Percentiles rank a stretch among this genome's conserved stretches.
Conservation (phyloP, 2,329 filamentous ascomycete genomes). For the Xylariales sp. region DNA sequence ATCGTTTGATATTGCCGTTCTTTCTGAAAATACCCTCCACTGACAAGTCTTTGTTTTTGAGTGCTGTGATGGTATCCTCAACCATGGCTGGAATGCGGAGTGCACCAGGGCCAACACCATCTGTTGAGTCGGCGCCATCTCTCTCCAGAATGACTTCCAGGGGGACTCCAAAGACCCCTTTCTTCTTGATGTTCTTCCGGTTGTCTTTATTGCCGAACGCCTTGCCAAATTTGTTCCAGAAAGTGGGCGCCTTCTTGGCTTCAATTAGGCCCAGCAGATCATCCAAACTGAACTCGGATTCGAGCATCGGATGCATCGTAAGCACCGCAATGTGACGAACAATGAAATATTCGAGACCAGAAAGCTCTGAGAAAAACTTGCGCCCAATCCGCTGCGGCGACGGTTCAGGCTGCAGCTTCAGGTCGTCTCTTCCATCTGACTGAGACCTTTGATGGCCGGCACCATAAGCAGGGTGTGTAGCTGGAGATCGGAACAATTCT, state of each 20-base stretch:
- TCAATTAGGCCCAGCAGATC: slow-evolving; percentile 92
- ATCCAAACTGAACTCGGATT: slow-evolving; percentile 87
- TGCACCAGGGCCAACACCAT: slow-evolving; percentile 88
- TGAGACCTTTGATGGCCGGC: slow-evolving; percentile 65
- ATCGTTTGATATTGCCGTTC: slow-evolving; percentile 95
- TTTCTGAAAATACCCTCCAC: slow-evolving; percentile 98
- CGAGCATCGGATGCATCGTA: slow-evolving; percentile 88
- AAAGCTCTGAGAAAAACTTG: slow-evolving; percentile 93
- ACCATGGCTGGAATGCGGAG: slow-evolving; percentile 88
- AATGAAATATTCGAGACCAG: slow-evolving; percentile 94
- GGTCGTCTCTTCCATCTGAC: slow-evolving; percentile 47
- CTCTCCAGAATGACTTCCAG: slow-evolving; percentile 86
- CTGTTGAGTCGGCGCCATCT: slow-evolving; percentile 95
- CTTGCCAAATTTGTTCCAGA: slow-evolving; percentile 98
- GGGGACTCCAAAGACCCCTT: slow-evolving; percentile 87
- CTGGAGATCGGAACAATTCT: slow-evolving; percentile 55
- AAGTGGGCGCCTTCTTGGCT: slow-evolving; percentile 79
- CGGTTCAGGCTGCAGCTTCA: slow-evolving; percentile 44
- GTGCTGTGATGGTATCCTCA: slow-evolving; percentile 90
- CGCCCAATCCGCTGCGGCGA: slow-evolving; percentile 56
- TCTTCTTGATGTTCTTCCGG: slow-evolving; percentile 76
- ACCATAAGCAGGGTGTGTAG: slow-evolving; percentile 59
- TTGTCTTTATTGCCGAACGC: slow-evolving; percentile 82
- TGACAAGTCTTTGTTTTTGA: slow-evolving; percentile 98
- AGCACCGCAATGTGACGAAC: slow-evolving; percentile 92